Percentiles rank a stretch among this genome's conserved stretches.
phyloP scores from a whole-genome alignment of 169 alveolate genomes.

The Eimeria mitis region DNA sequence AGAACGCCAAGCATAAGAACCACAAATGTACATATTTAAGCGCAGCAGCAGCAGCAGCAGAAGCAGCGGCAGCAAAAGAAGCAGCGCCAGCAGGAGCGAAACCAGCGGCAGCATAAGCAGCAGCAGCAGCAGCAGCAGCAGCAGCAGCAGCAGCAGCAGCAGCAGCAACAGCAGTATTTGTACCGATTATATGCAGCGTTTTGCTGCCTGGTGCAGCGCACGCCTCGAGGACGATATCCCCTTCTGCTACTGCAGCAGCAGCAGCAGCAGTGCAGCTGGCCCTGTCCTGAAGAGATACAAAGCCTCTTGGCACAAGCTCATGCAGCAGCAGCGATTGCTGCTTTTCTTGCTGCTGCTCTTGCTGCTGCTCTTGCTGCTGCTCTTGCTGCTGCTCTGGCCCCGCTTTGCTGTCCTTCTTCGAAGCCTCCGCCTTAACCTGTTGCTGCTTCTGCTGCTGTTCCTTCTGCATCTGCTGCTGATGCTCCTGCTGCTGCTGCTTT shows the following conservation, averaged over 20 bases:
- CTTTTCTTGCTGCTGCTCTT: not conserved
- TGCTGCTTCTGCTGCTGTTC: too few species aligned
- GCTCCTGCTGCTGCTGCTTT: too few species aligned
- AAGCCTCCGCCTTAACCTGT: not conserved
- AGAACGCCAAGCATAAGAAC: not conserved
- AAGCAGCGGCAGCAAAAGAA: too few species aligned
- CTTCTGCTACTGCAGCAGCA: slow-evolving; percentile 81
- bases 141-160: not conserved
- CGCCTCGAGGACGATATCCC: slow-evolving; percentile 85
- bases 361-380: not conserved
- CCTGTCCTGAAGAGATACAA: slow-evolving; percentile 82
- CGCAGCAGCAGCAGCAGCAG: too few species aligned
- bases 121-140: slow-evolving; percentile 21
- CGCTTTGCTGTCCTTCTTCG: not conserved
- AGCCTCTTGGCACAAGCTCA: slow-evolving; percentile 71
- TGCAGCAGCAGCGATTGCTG: slow-evolving; percentile 36
- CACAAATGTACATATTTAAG: not conserved
- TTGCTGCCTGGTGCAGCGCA: slow-evolving; percentile 89
- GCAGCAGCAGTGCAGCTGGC: slow-evolving; percentile 84
- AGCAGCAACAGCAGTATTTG: not conserved
- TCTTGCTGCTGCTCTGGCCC: not conserved
- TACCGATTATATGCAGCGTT: slow-evolving; percentile 84
- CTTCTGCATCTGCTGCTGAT: too few species aligned
- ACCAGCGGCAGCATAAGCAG: too few species aligned
- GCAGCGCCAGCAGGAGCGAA: too few species aligned